Conservation (phyloP, 345 rosid species). For the Gossypium australe region DNA sequence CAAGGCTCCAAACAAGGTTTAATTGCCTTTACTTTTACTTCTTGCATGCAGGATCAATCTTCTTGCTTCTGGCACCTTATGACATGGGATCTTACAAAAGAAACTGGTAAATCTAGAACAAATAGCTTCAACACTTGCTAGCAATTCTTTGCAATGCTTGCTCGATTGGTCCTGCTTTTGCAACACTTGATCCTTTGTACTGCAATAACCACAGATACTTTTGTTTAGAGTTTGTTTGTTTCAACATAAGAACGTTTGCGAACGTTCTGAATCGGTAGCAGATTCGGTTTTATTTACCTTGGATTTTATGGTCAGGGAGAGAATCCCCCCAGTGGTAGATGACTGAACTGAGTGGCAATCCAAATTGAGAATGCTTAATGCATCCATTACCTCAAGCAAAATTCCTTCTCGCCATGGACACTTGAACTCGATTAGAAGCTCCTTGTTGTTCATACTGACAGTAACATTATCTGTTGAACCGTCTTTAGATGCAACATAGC, state of each 20-base stretch:
- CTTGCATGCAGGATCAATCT: slow-evolving; percentile 8
- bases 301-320: slow-evolving; percentile 55
- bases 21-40: slow-evolving; percentile 11
- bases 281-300: slow-evolving; percentile 40
- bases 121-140: slow-evolving; percentile 40
- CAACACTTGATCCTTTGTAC: slow-evolving; percentile 45
- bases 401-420: slow-evolving; percentile 84
- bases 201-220: slow-evolving; percentile 26
- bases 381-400: slow-evolving; percentile 75
- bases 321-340: slow-evolving; percentile 49
- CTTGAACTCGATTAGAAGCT: slow-evolving; percentile 57
- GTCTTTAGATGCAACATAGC: slow-evolving; percentile 29
- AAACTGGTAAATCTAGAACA: slow-evolving; percentile 8
- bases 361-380: slow-evolving; percentile 45
- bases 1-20: not conserved
- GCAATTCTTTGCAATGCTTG: slow-evolving; percentile 57
- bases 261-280: not conserved
- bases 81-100: slow-evolving; percentile 18
- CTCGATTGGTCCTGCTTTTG: slow-evolving; percentile 46
- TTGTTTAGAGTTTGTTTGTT: not conserved
- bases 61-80: slow-evolving; percentile 5
- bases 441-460: slow-evolving; percentile 40
- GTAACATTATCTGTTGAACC: slow-evolving; percentile 34
- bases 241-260: too few species aligned
- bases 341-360: slow-evolving; percentile 85